Evolutionary conservation across 345 rosid genomes (phyloP).

Genomic region (Brassica juncea): DNA sequence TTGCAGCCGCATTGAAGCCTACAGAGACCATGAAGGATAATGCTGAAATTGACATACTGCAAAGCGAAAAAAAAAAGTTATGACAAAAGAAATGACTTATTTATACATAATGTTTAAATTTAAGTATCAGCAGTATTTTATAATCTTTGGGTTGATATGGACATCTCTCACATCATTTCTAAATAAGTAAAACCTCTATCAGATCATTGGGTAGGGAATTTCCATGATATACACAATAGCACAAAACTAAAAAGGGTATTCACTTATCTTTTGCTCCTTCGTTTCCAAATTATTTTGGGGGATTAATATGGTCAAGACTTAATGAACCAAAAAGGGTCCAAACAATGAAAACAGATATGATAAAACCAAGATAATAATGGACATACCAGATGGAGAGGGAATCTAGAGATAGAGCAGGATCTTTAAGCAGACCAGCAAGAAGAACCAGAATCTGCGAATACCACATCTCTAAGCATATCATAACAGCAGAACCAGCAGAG

Average conservation of each 20-base stretch:
- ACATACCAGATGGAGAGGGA: constrained; percentile 74
- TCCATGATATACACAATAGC: not conserved
- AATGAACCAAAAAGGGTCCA: not conserved
- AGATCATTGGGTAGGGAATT: not conserved
- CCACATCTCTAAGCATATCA: constrained; percentile 89
- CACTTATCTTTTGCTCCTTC: not conserved
- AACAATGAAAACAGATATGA: not conserved
- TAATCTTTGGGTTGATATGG: not conserved
- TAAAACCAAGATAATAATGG: not conserved
- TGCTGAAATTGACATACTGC: constrained; percentile 63
- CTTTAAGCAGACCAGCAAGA: constrained; percentile 65
- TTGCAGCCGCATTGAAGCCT: constrained; percentile 91
- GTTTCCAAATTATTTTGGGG: not conserved
- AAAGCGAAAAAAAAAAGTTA: not conserved
- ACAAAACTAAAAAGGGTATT: not conserved
- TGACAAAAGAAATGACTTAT: not conserved
- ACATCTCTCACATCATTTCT: not conserved
- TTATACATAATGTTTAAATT: not conserved
- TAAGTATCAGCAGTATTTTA: not conserved
- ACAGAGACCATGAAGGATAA: constrained; percentile 73
- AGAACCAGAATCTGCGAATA: constrained; percentile 69
- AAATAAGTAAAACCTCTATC: not conserved
- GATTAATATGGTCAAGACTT: not conserved
- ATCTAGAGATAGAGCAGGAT: constrained; percentile 68
- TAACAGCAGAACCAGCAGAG: constrained; percentile 74